A percentile compares a stretch with the other conserved stretches of the same genome.
Evolutionary conservation across 2,329 filamentous ascomycete species (phyloP).

Genomic region (Ophiocordyceps robertsii): DNA sequence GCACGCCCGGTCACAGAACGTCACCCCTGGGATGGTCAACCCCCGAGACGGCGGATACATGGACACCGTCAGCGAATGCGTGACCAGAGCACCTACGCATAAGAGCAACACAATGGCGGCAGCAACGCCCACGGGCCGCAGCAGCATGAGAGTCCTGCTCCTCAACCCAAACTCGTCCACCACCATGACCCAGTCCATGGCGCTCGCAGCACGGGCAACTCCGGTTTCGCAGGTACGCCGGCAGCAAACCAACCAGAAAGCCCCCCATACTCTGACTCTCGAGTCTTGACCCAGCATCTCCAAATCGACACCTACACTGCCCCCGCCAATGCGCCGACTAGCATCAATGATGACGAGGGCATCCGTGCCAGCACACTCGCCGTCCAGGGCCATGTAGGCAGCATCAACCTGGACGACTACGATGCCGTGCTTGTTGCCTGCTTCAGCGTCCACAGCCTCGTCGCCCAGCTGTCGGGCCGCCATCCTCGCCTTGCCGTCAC

Average conservation of each 20-base stretch:
- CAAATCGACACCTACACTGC: slow-evolving; percentile 54
- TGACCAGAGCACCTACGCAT: no score
- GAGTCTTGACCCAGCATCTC: slow-evolving; percentile 21
- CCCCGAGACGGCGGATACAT: no score
- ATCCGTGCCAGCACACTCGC: slow-evolving; percentile 48
- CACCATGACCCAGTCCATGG: slow-evolving; percentile 57
- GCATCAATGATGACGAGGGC: slow-evolving; percentile 66
- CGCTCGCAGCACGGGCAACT: slow-evolving; percentile 6
- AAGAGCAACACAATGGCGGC: not conserved
- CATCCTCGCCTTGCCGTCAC: slow-evolving; percentile 11
- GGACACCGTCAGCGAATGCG: no score
- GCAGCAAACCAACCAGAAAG: not conserved
- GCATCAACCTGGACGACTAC: slow-evolving; percentile 30
- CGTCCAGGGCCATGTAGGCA: slow-evolving; percentile 42
- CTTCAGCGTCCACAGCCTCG: slow-evolving; percentile 74
- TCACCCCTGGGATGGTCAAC: no score
- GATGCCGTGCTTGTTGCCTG: slow-evolving; percentile 80
- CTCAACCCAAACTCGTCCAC: slow-evolving; percentile 69
- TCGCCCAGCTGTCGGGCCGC: slow-evolving; percentile 36
- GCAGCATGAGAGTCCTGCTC: slow-evolving; percentile 39
- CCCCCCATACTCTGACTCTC: not conserved
- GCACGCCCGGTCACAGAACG: no score
- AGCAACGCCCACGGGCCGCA: not conserved
- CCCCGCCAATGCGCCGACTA: slow-evolving; percentile 46
- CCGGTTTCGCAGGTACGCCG: slow-evolving; percentile 14